A percentile compares a stretch with the other conserved stretches of the same genome.
Conservation (phyloP, 495 filamentous ascomycete species). For the Hypoxylon fragiforme region DNA sequence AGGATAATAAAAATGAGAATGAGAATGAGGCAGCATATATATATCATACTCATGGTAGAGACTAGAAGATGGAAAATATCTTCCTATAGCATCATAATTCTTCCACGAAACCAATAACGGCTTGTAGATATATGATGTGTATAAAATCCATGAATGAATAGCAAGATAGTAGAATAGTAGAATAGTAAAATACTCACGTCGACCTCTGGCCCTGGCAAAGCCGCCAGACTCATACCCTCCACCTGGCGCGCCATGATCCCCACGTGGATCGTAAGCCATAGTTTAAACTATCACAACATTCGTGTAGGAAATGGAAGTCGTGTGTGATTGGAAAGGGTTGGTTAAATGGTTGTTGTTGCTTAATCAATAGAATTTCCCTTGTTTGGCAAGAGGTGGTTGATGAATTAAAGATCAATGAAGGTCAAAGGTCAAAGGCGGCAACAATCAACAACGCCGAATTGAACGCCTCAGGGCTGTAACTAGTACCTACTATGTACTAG, state of each 20-base stretch:
- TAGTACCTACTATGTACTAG: background rate
- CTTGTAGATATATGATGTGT: no score
- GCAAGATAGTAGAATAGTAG: background rate
- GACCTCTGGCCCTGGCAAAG: conserved; percentile 46
- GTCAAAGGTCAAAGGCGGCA: background rate
- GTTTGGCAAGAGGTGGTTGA: background rate
- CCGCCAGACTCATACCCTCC: conserved; percentile 43
- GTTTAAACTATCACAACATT: conserved; percentile 16
- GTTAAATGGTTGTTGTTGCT: no score
- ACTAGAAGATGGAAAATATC: no score
- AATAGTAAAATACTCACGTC: conserved; percentile 43
- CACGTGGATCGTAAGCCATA: conserved; percentile 51
- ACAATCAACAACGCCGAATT: background rate
- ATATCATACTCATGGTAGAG: no score
- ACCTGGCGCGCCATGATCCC: conserved; percentile 43
- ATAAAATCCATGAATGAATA: background rate
- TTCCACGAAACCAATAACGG: no score
- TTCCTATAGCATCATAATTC: no score
- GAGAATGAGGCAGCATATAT: no score
- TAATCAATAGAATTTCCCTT: no score
- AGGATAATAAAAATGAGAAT: background rate
- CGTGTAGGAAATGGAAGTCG: background rate
- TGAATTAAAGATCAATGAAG: background rate
- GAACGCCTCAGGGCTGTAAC: no score
- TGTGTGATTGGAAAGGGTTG: background rate